Evolutionary conservation across 352 stramenopile genomes (phyloP), one percentile per base, ranked within the genome.

Genomic region (Thalassiosira delicatula): DNA sequence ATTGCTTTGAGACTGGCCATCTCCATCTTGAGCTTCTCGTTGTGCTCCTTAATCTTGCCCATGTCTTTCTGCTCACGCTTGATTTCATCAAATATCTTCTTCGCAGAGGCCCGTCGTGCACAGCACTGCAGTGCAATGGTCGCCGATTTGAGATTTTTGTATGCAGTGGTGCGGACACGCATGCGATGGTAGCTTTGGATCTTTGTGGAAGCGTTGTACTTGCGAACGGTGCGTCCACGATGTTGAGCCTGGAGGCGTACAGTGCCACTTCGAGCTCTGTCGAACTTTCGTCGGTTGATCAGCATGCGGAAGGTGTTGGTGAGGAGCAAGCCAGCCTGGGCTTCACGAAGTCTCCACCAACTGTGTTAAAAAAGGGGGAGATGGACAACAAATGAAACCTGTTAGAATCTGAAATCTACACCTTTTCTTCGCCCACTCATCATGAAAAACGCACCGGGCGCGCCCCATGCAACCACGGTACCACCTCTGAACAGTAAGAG

Each of bases 1-100:
- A 93, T 94, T 49, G 91, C 88, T 30, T 91, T 92, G 32, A 94
- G 82, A 90, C 86, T 93, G 32, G 90, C 86, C 91, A 94, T 94
- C 81, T 93, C 90, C 81, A 87, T 85, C 70, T 95, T 94, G 29
- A 94, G 83, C 63, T 92, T 92, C 63, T 92, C 85, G 62, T 94
- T 94, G 73, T 92, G 88, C 61, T 90, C 72, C 70, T 92, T 92
- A 33, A 94, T 69, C 69, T 94, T 93, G 53, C 90, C 91, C 70
- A 95, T 90, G 80, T 93, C 88, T 70, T 94, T 94, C 71, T 94
- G 88, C 66, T 90, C 90, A 30, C 83, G 79, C 71, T 90, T 92
- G 35, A 94, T 56, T 70, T 90, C 72, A 27, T 83, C 81, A 29
- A 93, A 79, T 33, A 81, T 76, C 5, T 86, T 88, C 59, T 84